Percentiles rank a stretch among this genome's conserved stretches.
Conservation (phyloP, 371 early-diverging fungal species). For the Saksenaea oblongispora region DNA sequence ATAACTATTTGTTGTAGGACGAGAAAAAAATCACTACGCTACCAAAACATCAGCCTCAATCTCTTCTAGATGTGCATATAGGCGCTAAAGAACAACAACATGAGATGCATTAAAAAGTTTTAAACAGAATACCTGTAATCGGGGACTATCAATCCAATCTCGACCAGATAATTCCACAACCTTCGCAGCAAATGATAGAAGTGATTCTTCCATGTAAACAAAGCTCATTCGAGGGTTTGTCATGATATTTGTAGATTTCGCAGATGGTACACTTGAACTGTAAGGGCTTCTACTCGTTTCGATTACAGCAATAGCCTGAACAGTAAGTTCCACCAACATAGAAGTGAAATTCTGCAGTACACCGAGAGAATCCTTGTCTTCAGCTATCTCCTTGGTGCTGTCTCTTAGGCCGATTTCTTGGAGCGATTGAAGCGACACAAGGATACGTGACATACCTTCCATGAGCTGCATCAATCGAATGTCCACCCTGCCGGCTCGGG, state of each 20-base stretch:
- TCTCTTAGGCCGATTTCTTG: slow-evolving; percentile 20
- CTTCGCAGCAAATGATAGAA: slow-evolving; percentile 38
- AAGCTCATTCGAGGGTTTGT: slow-evolving; percentile 28
- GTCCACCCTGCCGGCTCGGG: slow-evolving; percentile 23
- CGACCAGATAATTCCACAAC: slow-evolving; percentile 40
- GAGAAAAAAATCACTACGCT: not conserved
- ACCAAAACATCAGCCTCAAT: slow-evolving; percentile 9
- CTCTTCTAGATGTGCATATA: slow-evolving; percentile 21
- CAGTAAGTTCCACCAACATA: slow-evolving; percentile 35
- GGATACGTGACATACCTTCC: slow-evolving; percentile 36
- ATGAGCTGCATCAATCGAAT: slow-evolving; percentile 43
- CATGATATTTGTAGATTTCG: slow-evolving; percentile 40
- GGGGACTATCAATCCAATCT: slow-evolving; percentile 26
- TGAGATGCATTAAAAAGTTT: not conserved
- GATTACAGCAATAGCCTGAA: slow-evolving; percentile 40
- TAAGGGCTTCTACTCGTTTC: slow-evolving; percentile 26
- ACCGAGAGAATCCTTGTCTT: slow-evolving; percentile 4
- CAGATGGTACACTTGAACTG: not conserved
- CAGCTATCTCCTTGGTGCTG: not conserved
- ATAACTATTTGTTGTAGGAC: not conserved
- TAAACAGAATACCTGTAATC: slow-evolving; percentile 31
- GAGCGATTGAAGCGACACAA: slow-evolving; percentile 28
- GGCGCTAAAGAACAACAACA: slow-evolving; percentile 15
- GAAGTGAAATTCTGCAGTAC: slow-evolving; percentile 33
- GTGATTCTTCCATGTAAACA: slow-evolving; percentile 38